A percentile compares a stretch with the other conserved stretches of the same genome.
Evolutionary conservation across 2,329 filamentous ascomycete species (phyloP).

Genomic region (Fusarium keratoplasticum): DNA sequence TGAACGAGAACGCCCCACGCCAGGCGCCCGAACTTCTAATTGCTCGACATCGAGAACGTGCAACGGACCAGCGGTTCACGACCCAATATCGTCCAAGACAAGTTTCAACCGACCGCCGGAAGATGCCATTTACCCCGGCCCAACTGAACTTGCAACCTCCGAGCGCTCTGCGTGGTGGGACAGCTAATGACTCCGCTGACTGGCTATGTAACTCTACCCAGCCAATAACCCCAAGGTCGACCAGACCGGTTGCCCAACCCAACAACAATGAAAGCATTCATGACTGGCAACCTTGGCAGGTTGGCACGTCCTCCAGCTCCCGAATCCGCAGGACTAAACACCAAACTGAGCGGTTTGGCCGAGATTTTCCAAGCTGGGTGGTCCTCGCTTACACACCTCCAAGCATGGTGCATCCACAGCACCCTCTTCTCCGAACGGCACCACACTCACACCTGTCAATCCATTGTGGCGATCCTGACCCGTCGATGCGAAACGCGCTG

Average conservation of each 20-base stretch:
- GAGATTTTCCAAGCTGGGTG: neutral
- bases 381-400: neutral
- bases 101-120: conserved; percentile 16
- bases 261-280: neutral
- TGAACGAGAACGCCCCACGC: conserved; percentile 1
- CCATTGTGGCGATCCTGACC: conserved; percentile 28
- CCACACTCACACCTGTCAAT: conserved; percentile 19
- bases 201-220: conserved; percentile 21
- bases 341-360: neutral
- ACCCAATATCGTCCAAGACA: conserved; percentile 4
- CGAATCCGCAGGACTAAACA: neutral
- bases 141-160: conserved; percentile 4
- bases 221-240: conserved; percentile 7
- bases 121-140: conserved; percentile 8
- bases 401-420: neutral
- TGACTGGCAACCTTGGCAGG: neutral
- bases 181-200: conserved; percentile 34
- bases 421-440: conserved; percentile 8
- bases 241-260: neutral
- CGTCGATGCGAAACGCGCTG: conserved; percentile 29
- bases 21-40: neutral
- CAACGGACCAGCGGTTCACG: conserved; percentile 1
- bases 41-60: neutral
- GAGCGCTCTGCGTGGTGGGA: conserved; percentile 22
- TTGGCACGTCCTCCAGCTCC: neutral